Evolutionary conservation across 768 basidiomycete genomes (phyloP), one percentile per base, ranked within the genome.

Genomic region (Psilocybe subaeruginosa): DNA sequence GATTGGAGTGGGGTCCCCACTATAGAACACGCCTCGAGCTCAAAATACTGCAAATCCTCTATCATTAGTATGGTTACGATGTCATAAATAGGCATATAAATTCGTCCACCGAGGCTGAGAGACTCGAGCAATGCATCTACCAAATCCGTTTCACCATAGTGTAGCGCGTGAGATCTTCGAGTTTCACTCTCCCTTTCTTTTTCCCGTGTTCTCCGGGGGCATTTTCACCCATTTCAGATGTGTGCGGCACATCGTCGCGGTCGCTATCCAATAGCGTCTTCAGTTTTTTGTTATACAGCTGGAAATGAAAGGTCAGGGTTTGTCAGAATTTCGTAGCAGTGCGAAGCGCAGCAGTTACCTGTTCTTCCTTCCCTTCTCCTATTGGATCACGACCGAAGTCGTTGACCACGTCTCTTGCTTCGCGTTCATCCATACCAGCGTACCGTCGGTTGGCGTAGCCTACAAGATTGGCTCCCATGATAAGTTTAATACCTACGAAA

Each of bases 91-190:
- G 33, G 50, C 45, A 57, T 45, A 56, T 56, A 53, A 31, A 63
- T 61, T 45, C 55, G 47, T 45, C 43, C 54, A 57, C 47, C 12
- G 17, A 35, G 39, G 41, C 11, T 53, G 48, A 56, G 30, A 54
- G 43, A 51, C 11, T 45, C 17, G 31, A 30, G 8, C 45, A 39
- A 41, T 23, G 23, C 23, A 27, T n/a, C 71, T 78, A 85, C 82
- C 82, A 96, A 48, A 97, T 96, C 55, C 93, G 82, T 71, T 97
- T 97, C 49, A 97, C 91, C 95, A 98, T 98, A 17, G 95, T 97
- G 79, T 92, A 98, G 58, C 95, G 76, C 35, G 93, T 97, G 52
- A 98, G 82, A 69, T 97, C 93, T 72, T 97, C 95, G 53, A 98
- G 74, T 60, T 86, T 85, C 59, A 92, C 82, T 49, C 87, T 79